A percentile compares a stretch with the other conserved stretches of the same genome.
phyloP scores from a whole-genome alignment of 2,329 filamentous ascomycete genomes.

The Talaromyces sp. region DNA sequence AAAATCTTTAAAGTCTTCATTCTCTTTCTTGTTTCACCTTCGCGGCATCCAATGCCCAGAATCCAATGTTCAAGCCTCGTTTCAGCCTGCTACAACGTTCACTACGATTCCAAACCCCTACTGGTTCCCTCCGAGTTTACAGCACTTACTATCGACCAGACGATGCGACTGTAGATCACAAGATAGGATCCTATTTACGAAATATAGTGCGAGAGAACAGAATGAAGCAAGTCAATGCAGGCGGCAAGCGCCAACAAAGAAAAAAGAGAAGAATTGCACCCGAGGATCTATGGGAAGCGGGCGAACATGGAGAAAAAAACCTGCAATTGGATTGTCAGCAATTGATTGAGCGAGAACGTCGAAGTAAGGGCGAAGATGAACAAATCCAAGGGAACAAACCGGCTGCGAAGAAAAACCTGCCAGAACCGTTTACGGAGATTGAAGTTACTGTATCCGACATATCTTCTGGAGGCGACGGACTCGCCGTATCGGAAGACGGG shows the following conservation, averaged over 20 bases:
- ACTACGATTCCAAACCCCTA: background rate
- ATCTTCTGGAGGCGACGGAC: conserved; percentile 87
- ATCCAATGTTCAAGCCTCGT: conserved; percentile 11
- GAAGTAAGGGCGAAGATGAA: conserved; percentile 20
- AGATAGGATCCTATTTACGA: conserved; percentile 4
- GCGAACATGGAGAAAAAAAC: conserved; percentile 64
- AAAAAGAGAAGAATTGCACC: conserved; percentile 53
- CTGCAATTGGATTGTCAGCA: conserved; percentile 60
- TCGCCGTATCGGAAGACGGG: conserved; percentile 68
- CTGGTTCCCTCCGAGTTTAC: background rate
- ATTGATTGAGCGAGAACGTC: conserved; percentile 31
- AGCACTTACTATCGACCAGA: background rate
- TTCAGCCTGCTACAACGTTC: conserved; percentile 2
- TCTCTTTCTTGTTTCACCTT: background rate
- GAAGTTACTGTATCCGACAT: conserved; percentile 77
- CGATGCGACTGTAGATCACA: background rate
- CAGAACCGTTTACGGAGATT: conserved; percentile 69
- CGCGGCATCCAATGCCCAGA: background rate
- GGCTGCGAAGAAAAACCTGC: conserved; percentile 42
- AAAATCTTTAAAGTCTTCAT: background rate
- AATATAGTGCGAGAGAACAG: conserved; percentile 18
- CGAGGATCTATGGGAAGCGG: conserved; percentile 54
- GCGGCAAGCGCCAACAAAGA: conserved; percentile 24
- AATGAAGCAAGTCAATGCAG: conserved; percentile 24
- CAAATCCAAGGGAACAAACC: conserved; percentile 24